Conservation (phyloP, 176 grass and related monocot genomes). For the Aegilops umbellulata region DNA sequence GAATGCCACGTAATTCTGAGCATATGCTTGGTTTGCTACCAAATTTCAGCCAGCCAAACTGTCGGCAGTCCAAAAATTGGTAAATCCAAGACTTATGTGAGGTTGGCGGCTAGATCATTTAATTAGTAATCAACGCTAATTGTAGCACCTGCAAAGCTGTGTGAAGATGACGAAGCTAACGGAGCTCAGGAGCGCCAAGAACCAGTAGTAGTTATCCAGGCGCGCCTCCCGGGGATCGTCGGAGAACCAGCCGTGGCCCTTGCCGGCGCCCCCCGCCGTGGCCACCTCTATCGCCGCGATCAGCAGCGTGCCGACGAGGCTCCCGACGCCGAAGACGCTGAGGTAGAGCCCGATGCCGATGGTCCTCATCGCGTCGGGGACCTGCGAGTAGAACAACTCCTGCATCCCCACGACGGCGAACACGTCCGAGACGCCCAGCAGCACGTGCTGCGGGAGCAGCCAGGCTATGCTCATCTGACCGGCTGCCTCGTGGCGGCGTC, state of each 20-base stretch:
- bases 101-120: too few species aligned
- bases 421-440: slow-evolving; percentile 71
- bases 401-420: slow-evolving; percentile 90
- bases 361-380: slow-evolving; percentile 67
- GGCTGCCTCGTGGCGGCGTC: slow-evolving; percentile 16
- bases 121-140: neutral
- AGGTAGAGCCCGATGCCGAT: slow-evolving; percentile 80
- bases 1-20: neutral
- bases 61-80: too few species aligned
- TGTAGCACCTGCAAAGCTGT: slow-evolving; percentile 50
- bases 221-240: slow-evolving; percentile 56
- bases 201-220: slow-evolving; percentile 77
- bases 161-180: slow-evolving; percentile 62
- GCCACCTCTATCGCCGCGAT: slow-evolving; percentile 55
- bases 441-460: slow-evolving; percentile 79
- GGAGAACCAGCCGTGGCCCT: slow-evolving; percentile 59
- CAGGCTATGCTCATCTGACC: slow-evolving; percentile 54
- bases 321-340: slow-evolving; percentile 84
- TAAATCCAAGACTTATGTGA: too few species aligned
- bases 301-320: slow-evolving; percentile 70
- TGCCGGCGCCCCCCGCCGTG: slow-evolving; percentile 17
- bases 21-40: too few species aligned
- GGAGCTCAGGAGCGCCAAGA: slow-evolving; percentile 60
- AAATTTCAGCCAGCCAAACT: too few species aligned
- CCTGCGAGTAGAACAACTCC: slow-evolving; percentile 92